Evolutionary conservation across 371 early-diverging fungal genomes (phyloP).

Genomic region (Syncephalastrum sp.): DNA sequence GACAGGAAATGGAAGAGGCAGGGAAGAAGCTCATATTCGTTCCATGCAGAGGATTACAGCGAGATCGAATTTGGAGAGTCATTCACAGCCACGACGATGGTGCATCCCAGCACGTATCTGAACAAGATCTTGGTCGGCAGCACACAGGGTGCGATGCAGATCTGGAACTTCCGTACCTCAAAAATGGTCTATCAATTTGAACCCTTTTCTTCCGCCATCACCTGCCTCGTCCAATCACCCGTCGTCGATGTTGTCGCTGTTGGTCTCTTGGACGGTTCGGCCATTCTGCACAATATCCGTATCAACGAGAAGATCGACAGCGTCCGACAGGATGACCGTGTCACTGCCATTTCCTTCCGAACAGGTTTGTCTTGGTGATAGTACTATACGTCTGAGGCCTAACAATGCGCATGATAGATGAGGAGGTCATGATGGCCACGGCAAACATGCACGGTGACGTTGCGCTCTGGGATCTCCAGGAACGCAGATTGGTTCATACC

Average conservation of each 20-base stretch:
- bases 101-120: slow-evolving; percentile 95
- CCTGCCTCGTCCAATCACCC: slow-evolving; percentile 82
- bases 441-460: slow-evolving; percentile 86
- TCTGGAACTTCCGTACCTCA: slow-evolving; percentile 90
- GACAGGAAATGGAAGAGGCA: no score
- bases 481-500: slow-evolving; percentile 69
- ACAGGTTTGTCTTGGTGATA: slow-evolving; percentile 51
- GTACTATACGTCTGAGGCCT: no score
- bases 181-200: slow-evolving; percentile 80
- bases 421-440: slow-evolving; percentile 84
- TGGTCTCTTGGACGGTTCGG: slow-evolving; percentile 85
- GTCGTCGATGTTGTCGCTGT: slow-evolving; percentile 92
- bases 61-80: slow-evolving; percentile 74
- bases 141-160: slow-evolving; percentile 83
- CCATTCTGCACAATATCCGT: slow-evolving; percentile 82
- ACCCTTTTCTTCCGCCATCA: slow-evolving; percentile 73
- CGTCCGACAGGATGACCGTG: slow-evolving; percentile 82
- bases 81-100: slow-evolving; percentile 72
- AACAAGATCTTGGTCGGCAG: slow-evolving; percentile 92
- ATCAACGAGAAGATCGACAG: slow-evolving; percentile 71
- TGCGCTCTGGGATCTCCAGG: slow-evolving; percentile 90
- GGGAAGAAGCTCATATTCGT: no score
- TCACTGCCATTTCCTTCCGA: slow-evolving; percentile 88
- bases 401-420: slow-evolving; percentile 44
- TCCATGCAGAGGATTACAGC: slow-evolving; percentile 63